Base-by-base conservation (phyloP, 306 rosid species). In the Acacia confusa region DNA sequence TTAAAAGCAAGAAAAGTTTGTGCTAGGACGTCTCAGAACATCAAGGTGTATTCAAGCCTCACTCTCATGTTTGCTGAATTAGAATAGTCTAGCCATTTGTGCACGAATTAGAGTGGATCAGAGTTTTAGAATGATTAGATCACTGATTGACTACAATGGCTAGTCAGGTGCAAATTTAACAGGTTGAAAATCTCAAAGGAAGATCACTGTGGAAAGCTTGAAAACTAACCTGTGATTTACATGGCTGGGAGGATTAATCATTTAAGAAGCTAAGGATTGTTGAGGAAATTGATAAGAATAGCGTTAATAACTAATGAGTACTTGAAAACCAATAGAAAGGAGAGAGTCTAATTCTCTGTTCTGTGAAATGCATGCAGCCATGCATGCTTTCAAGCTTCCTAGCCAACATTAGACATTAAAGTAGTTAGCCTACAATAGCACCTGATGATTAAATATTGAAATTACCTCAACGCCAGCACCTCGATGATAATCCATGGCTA, bases 391-490 rank as follows among this genome's bases (percentile, higher is more conserved):
- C 57, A 70, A 68, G 13, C 53, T 41, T 24, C 74, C 47, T 50
- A 64, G 19, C 75, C 22, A 66, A 81, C 2, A 79, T 38, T 7
- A 79, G 15, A 44, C 52, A 75, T 65, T 12, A 50, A 70, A 41
- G 60, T 32, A 38, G 67, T 70, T 11, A 71, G 61, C 27, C 48
- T 55, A 45, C 8, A 70, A 36, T 15, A 75, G 64, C 78, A 19
- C 57, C 74, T 47, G 65, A 74, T 50, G 43, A 52, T 60, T 22
- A 30, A 75, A 22, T 60, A 11, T 60, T 3, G 17, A 25, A 43
- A 24, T 76, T 87, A 95, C 99, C 97, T 95, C 97, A 77, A 95
- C 99, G n/a, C 85, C 99, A 34, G 95, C 99, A 71, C 98, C 99
- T 55, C 99, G 91, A 83, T 95, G 98, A 83, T 95, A 95, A 85